Evolutionary conservation across 2,329 filamentous ascomycete species (phyloP).

Genomic region (Nothophaeocryptopus gaeumannii): DNA sequence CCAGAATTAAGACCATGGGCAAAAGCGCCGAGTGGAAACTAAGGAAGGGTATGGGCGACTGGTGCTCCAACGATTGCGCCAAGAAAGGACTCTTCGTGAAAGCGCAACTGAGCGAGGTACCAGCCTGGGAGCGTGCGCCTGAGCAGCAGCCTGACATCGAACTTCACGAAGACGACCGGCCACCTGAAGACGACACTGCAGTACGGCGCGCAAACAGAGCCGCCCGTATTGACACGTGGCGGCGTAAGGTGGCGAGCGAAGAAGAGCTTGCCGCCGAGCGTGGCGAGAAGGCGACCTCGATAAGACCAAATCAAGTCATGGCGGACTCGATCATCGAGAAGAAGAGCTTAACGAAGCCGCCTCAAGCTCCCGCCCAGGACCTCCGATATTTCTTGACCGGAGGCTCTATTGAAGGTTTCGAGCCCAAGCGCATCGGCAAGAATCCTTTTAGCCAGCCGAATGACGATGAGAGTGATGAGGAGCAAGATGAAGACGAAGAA

Average conservation of each 20-base stretch:
- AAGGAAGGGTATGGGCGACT: slow-evolving; percentile 72
- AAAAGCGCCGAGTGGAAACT: slow-evolving; percentile 64
- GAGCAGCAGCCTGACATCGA: slow-evolving; percentile 39
- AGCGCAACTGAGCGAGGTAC: slow-evolving; percentile 80
- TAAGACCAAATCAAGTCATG: slow-evolving; percentile 34
- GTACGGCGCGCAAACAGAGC: slow-evolving; percentile 34
- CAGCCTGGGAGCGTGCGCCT: slow-evolving; percentile 75
- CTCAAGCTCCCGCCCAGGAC: slow-evolving; percentile 10
- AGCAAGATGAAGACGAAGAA: slow-evolving; percentile 10
- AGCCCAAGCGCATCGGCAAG: slow-evolving; percentile 22
- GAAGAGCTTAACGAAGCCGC: slow-evolving; percentile 17
- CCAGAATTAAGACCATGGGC: slow-evolving; percentile 46
- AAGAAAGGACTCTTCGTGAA: slow-evolving; percentile 79
- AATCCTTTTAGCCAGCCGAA: slow-evolving; percentile 1
- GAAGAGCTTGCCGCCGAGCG: slow-evolving; percentile 44
- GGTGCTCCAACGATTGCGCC: slow-evolving; percentile 80
- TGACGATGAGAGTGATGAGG: slow-evolving; percentile 4
- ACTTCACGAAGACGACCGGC: slow-evolving; percentile 37
- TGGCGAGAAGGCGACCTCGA: slow-evolving; percentile 37
- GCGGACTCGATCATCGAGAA: slow-evolving; percentile 35
- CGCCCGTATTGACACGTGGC: slow-evolving; percentile 24
- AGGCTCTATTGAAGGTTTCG: slow-evolving; percentile 31
- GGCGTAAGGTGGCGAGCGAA: slow-evolving; percentile 33
- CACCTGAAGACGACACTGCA: slow-evolving; percentile 19
- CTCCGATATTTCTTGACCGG: slow-evolving; percentile 6